Base-by-base conservation (phyloP, 352 stramenopile species). In the Phytopythium kandeliae region DNA sequence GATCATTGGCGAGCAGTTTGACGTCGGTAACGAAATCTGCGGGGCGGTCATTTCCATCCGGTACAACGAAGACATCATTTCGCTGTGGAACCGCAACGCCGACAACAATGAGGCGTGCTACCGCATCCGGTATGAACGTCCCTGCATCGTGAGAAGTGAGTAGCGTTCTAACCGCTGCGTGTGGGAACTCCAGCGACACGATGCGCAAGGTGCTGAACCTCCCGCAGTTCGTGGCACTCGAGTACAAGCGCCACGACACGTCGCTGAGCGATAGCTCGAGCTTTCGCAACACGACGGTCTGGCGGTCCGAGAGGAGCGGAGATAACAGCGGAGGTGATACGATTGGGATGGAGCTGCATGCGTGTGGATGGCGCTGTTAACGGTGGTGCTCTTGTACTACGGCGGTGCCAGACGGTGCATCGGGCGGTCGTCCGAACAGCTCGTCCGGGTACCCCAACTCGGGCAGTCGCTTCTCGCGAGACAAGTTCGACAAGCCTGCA, bases 51-150 rank as follows among this genome's bases (percentile, higher is more conserved):
- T 96, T 54, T 96, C 85, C 28, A 85, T 96, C 31, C 88, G 89
- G 17, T 92, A 92, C 65, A 96, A 91, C 55, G 91, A 97, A 67
- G 91, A 97, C 64, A 92, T 97, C 58, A 95, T 97, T 48, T 96
- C 88, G 50, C 80, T 97, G 25, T 97, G 91, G 91, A 97, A 97
- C 70, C 84, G 88, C 50, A 97, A 95, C 55, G 86, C 90, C 36
- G 86, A 96, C 66, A 97, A 97, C 71, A 89, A 82, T 48, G 87
- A 95, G 56, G 83, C 86, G 19, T 88, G 83, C 60, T 87, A 85
- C 45, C 80, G 74, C 46, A 94, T 94, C 50, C 77, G 81, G 78
- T 89, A 63, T 46, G 56, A 26, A 13, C 26, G 17, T 46, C 22
- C 16, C 19, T 51, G n/a, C n/a, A n/a, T n/a, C n/a, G n/a, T n/a